Conservation (phyloP, 805 yeast species). For the Saturnispora quitensis region DNA sequence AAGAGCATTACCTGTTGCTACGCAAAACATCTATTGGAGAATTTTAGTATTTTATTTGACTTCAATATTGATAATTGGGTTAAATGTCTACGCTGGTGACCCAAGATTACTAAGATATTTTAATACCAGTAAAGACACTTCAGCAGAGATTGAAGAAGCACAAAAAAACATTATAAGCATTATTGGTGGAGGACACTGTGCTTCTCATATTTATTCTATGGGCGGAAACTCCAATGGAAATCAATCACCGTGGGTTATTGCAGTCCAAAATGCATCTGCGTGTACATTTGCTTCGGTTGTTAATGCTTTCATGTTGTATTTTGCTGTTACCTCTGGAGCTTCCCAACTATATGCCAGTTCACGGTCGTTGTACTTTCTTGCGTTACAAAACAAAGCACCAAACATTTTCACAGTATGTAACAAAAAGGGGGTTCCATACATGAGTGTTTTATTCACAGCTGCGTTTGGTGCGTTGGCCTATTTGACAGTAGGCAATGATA, state of each 20-base stretch:
- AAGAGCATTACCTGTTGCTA: constrained; percentile 66
- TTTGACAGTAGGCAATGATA: constrained; percentile 46
- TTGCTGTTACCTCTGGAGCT: constrained; percentile 49
- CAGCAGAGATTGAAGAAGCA: constrained; percentile 9
- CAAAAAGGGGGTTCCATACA: constrained; percentile 61
- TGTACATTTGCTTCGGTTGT: constrained; percentile 42
- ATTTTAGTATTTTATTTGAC: constrained; percentile 55
- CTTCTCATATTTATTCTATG: constrained; percentile 20
- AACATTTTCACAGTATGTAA: constrained; percentile 49
- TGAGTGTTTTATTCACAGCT: constrained; percentile 57
- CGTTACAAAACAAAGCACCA: constrained; percentile 54
- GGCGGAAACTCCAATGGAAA: constrained; percentile 37
- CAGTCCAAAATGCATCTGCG: constrained; percentile 42
- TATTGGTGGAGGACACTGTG: constrained; percentile 24
- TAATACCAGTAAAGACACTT: constrained; percentile 22
- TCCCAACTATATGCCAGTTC: constrained; percentile 55
- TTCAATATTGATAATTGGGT: constrained; percentile 58
- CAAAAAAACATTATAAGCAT: constrained; percentile 17
- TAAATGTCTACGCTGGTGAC: constrained; percentile 71
- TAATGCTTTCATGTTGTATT: constrained; percentile 44
- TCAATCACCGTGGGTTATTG: constrained; percentile 51
- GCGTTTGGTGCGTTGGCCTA: constrained; percentile 52
- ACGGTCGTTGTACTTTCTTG: constrained; percentile 45
- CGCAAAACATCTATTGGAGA: constrained; percentile 65
- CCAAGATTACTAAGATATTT: constrained; percentile 57